phyloP scores from a whole-genome alignment of 495 filamentous ascomycete species.

The Staphylotrichum tortipilum region DNA sequence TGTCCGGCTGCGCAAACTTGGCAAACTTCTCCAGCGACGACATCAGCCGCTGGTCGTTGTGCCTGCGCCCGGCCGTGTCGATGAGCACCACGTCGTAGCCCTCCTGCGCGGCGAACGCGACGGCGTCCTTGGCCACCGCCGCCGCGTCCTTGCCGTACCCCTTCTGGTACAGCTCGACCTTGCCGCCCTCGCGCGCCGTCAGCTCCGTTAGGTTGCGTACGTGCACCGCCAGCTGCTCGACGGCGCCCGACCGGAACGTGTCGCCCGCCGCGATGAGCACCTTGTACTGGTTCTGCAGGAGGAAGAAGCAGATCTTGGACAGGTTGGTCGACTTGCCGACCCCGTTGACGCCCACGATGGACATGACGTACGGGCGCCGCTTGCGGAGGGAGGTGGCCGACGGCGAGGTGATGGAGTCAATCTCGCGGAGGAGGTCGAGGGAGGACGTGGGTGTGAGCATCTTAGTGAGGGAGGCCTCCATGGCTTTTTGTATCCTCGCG shows the following conservation, averaged over 20 bases:
- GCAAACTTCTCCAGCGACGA: constrained; percentile 92
- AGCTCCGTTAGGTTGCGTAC: constrained; percentile 85
- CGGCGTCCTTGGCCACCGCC: constrained; percentile 88
- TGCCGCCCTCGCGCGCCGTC: constrained; percentile 67
- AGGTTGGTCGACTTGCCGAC: constrained; percentile 97
- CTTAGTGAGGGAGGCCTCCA: constrained; percentile 83
- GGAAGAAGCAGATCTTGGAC: constrained; percentile 93
- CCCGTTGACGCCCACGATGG: constrained; percentile 95
- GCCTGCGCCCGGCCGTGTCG: constrained; percentile 87
- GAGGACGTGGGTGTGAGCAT: constrained; percentile 94
- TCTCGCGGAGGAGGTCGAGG: constrained; percentile 87
- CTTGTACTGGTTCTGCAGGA: constrained; percentile 90
- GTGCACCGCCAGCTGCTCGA: constrained; percentile 93
- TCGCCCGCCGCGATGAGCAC: constrained; percentile 95
- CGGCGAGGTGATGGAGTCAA: constrained; percentile 66
- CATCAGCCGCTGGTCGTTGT: constrained; percentile 95
- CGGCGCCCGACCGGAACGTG: constrained; percentile 94
- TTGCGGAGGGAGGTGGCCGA: constrained; percentile 44
- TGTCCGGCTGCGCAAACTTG: constrained; percentile 89
- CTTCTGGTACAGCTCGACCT: constrained; percentile 87
- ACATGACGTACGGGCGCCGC: constrained; percentile 85
- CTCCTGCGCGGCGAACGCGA: constrained; percentile 62
- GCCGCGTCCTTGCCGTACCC: constrained; percentile 97
- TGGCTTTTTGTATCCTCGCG: constrained; percentile 67
- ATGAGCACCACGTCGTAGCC: constrained; percentile 91